Evolutionary conservation across 805 yeast genomes (phyloP), one percentile per base, ranked within the genome.

Genomic region (Allodekkera sacchari): DNA sequence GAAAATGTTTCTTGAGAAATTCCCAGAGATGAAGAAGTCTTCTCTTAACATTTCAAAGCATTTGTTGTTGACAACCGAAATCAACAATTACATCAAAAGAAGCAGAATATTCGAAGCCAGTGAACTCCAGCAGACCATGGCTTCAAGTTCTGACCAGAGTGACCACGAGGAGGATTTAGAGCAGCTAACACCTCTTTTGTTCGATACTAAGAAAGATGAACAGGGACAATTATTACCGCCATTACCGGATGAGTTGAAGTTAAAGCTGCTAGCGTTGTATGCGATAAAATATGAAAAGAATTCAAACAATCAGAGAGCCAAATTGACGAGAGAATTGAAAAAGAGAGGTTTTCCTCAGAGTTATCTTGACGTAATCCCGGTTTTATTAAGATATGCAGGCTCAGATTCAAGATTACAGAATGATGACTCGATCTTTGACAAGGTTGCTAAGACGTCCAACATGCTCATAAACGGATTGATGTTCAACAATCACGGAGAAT

Each of bases 1-100:
- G 74, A 92, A 89, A 55, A 75, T 77, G 45, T 83, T 89, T 47
- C 76, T 92, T 35, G 95, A 88, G 36, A 84, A 84, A 40, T 87
- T 82, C 48, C 99, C 99, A 2, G 98, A 92, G 52, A 88, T 83
- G 53, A 79, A 85, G 43, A 85, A 83, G 50, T 63, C 89, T 21
- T 82, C 94, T 8, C 77, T 84, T 21, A 89, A 88, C 52, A 85
- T 92, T 8, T 72, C 94, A 19, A 92, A 89, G 48, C 98, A 92
- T 56, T 87, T 92, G 70, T 74, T 94, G 14, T 66, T 92, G 15
- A 88, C 89, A 6, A 73, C 89, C 16, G 96, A 89, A 49, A 69
- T 92, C 33, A 94, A 87, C 48, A 72, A 78, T 36, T 70, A 71
- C 38, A 82, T 92, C 25, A 74, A 77, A 20, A 48, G 56, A 14